Evolutionary conservation across 495 filamentous ascomycete genomes (phyloP).

Genomic region (Lasiosphaeris hirsuta): DNA sequence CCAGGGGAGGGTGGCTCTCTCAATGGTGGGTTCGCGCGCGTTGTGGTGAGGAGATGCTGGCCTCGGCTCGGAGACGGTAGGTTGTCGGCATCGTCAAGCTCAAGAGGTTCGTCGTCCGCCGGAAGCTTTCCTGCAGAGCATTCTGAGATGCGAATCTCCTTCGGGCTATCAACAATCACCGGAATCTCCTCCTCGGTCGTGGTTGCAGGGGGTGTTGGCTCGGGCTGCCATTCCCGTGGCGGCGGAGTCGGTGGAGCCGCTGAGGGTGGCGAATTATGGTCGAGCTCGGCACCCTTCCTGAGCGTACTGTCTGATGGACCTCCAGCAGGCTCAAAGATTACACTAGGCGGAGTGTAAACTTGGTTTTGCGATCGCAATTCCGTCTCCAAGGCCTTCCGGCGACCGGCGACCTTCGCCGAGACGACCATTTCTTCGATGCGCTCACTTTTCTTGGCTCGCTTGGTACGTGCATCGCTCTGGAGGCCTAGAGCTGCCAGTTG

Average conservation of each 20-base stretch:
- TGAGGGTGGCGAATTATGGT: too few species aligned
- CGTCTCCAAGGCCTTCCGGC: background rate
- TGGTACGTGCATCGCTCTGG: too few species aligned
- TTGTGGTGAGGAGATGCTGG: too few species aligned
- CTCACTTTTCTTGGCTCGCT: conserved; percentile 7
- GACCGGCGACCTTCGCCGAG: conserved; percentile 8
- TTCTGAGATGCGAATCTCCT: background rate
- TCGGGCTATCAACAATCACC: background rate
- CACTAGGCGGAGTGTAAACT: background rate
- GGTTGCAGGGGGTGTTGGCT: background rate
- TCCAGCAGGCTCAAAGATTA: conserved; percentile 1
- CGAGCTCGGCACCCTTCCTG: too few species aligned
- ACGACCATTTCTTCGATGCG: conserved; percentile 9
- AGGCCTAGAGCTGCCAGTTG: background rate
- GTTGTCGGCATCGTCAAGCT: too few species aligned
- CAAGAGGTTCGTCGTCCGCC: too few species aligned
- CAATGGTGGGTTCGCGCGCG: too few species aligned
- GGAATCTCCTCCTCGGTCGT: background rate
- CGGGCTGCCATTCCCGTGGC: background rate
- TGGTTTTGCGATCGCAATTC: background rate
- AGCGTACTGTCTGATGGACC: background rate
- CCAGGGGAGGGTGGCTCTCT: too few species aligned
- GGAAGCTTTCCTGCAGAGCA: too few species aligned
- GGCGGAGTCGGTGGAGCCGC: too few species aligned
- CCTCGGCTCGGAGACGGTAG: too few species aligned